A percentile compares a stretch with the other conserved stretches of the same genome.
Evolutionary conservation across 108 stramenopile genomes (phyloP).

Genomic region (Schizochytrium sp.): DNA sequence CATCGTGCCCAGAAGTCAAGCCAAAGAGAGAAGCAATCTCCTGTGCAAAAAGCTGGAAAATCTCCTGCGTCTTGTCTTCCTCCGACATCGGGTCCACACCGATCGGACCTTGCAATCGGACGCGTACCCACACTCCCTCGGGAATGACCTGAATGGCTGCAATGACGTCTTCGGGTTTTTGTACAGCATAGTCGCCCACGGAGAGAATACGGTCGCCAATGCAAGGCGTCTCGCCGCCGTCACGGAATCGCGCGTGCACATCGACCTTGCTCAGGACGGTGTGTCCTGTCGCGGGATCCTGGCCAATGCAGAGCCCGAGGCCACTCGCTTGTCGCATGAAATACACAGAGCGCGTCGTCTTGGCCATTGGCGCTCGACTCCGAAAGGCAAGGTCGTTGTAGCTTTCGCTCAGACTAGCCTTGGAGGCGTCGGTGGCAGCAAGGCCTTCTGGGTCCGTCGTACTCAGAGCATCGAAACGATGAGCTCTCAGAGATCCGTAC

Average conservation of each 20-base stretch:
- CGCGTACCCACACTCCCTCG: neutral
- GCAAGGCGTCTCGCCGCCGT: neutral
- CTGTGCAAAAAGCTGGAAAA: neutral
- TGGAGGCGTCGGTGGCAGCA: neutral
- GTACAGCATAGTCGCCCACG: neutral
- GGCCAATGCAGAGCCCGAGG: neutral
- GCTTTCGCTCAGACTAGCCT: neutral
- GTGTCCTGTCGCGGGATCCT: neutral
- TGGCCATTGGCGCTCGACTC: neutral
- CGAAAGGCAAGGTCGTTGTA: neutral
- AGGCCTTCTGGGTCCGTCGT: too few relatives aligned
- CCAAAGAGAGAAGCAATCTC: neutral
- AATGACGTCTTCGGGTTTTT: neutral
- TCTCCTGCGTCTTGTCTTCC: neutral
- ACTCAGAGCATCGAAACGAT: too few relatives aligned
- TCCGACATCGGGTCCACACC: neutral
- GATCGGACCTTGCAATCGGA: neutral
- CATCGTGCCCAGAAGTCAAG: neutral
- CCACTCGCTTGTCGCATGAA: neutral
- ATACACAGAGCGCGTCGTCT: neutral
- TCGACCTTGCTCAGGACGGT: neutral
- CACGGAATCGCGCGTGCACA: neutral
- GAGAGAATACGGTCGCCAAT: neutral
- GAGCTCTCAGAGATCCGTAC: too few relatives aligned
- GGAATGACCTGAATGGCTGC: neutral